Conservation (phyloP, 805 yeast species). For the Ogataea philodendri region DNA sequence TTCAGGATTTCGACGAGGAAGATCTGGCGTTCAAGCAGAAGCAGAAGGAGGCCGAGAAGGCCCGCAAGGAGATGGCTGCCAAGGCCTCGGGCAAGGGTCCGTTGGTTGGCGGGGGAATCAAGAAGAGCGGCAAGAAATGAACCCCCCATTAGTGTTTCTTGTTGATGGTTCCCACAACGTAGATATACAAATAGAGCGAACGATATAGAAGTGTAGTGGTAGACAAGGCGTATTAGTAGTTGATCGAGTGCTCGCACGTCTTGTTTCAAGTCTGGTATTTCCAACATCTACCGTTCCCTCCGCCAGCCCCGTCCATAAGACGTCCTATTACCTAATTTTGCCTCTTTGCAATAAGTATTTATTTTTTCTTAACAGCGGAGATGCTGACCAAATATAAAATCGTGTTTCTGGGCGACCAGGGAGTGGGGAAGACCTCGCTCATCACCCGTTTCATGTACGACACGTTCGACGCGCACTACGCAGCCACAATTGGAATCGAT, state of each 20-base stretch:
- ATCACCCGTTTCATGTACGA: conserved; percentile 98
- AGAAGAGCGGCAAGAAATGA: conserved; percentile 71
- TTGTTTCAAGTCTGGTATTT: too few relatives aligned
- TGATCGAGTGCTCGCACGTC: too few relatives aligned
- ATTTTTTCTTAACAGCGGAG: conserved; percentile 9
- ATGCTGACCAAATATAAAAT: conserved; percentile 73
- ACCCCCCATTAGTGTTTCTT: neutral
- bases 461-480: conserved; percentile 92
- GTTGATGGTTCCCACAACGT: neutral
- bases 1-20: conserved; percentile 78
- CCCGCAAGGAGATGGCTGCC: conserved; percentile 85
- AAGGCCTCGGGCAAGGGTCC: conserved; percentile 91
- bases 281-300: too few relatives aligned
- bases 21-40: conserved; percentile 88
- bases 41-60: conserved; percentile 93
- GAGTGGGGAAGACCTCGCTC: conserved; percentile 94
- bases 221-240: too few relatives aligned
- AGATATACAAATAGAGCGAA: neutral
- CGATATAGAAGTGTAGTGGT: too few relatives aligned
- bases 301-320: too few relatives aligned
- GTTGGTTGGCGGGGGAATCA: conserved; percentile 89
- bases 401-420: conserved; percentile 95
- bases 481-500: conserved; percentile 96
- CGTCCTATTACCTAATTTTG: conserved; percentile 4
- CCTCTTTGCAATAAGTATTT: conserved; percentile 1